Evolutionary conservation across 192 early-diverging fungal species (phyloP).

Genomic region (Haplosporangium gracile): DNA sequence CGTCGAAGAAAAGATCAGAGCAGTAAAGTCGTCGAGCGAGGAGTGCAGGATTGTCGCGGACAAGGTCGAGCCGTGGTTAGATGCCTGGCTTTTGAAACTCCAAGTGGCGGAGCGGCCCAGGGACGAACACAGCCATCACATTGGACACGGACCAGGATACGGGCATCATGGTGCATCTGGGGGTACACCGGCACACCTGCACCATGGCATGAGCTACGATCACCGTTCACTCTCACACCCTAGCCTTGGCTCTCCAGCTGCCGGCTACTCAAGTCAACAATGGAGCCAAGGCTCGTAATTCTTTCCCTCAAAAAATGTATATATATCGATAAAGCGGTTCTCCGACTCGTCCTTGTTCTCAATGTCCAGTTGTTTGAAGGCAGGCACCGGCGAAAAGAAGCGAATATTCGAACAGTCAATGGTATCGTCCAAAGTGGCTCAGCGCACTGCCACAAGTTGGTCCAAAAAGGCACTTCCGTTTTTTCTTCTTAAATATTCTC

Average conservation of each 20-base stretch:
- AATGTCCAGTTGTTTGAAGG: background rate
- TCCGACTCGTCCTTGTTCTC: too few species aligned
- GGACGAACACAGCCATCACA: conserved; percentile 26
- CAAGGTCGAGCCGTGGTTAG: conserved; percentile 34
- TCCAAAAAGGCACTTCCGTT: background rate
- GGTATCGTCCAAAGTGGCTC: background rate
- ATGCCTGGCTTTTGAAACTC: conserved; percentile 28
- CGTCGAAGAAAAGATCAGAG: conserved; percentile 38
- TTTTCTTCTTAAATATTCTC: background rate
- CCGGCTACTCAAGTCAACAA: conserved; percentile 30
- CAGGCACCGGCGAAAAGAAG: background rate
- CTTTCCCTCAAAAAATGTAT: background rate
- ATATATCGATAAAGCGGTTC: background rate
- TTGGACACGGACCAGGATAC: conserved; percentile 4
- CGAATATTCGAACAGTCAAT: background rate
- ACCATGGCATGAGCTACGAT: conserved; percentile 14
- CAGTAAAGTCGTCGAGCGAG: conserved; percentile 34
- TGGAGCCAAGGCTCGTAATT: conserved; percentile 37
- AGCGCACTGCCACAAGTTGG: background rate
- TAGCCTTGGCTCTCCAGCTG: conserved; percentile 21
- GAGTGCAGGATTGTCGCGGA: conserved; percentile 37
- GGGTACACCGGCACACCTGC: background rate
- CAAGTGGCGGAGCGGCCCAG: conserved; percentile 29
- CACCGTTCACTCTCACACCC: conserved; percentile 29
- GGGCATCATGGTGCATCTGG: background rate